Evolutionary conservation across 441 rosid species (phyloP).

Genomic region (Erodium chrysanthum): DNA sequence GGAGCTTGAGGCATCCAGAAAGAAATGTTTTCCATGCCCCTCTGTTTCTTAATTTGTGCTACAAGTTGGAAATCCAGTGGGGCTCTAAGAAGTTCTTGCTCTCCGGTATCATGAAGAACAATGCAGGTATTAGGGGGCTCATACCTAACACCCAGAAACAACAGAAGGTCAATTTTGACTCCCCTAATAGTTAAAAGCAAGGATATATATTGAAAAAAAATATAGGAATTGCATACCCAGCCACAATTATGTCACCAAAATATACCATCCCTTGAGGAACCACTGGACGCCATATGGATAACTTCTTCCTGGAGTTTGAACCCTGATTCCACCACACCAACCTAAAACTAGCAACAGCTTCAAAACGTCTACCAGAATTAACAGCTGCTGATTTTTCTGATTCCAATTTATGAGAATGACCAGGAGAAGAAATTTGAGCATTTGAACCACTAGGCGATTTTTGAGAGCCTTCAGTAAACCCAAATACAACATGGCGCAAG

Average conservation of each 20-base stretch:
- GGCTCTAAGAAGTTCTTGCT: slow-evolving; percentile 55
- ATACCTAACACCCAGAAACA: slow-evolving; percentile 37
- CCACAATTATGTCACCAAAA: slow-evolving; percentile 89
- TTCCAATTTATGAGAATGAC: slow-evolving; percentile 24
- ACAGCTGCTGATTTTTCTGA: slow-evolving; percentile 29
- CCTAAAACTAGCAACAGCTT: slow-evolving; percentile 75
- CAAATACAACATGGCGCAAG: slow-evolving; percentile 56
- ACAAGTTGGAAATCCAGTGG: slow-evolving; percentile 64
- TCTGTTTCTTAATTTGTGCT: slow-evolving; percentile 78
- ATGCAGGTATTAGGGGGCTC: slow-evolving; percentile 81
- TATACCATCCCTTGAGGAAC: slow-evolving; percentile 73
- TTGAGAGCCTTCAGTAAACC: slow-evolving; percentile 37
- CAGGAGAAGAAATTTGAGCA: slow-evolving; percentile 28
- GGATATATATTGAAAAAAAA: slow-evolving; percentile 3
- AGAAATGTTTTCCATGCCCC: slow-evolving; percentile 69
- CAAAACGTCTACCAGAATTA: slow-evolving; percentile 55
- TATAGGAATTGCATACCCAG: slow-evolving; percentile 47
- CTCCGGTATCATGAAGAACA: slow-evolving; percentile 63
- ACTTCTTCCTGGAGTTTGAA: slow-evolving; percentile 59
- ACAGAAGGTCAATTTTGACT: slow-evolving; percentile 15
- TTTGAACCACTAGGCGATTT: slow-evolving; percentile 29
- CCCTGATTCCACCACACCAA: slow-evolving; percentile 84
- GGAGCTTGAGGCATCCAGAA: slow-evolving; percentile 98
- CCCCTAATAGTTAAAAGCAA: not conserved
- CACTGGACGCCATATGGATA: slow-evolving; percentile 87